Evolutionary conservation across 139 green algal genomes (phyloP).

Genomic region (Chlorella sp.): DNA sequence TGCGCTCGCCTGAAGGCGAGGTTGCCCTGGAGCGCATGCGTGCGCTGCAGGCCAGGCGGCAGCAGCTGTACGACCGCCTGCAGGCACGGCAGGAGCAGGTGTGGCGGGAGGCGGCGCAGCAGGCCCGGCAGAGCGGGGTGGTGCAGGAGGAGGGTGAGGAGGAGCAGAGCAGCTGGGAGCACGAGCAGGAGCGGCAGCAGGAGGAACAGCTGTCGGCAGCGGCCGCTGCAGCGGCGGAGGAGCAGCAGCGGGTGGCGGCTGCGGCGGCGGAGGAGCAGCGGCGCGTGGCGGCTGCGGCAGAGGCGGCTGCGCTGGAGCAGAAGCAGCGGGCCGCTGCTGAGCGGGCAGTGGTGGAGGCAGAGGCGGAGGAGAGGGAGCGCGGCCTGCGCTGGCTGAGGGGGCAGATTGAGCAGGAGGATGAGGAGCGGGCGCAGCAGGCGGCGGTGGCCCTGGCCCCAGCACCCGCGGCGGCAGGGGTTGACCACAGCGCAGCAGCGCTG

Average conservation of each 20-base stretch:
- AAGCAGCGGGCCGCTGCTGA: background rate
- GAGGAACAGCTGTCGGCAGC: background rate
- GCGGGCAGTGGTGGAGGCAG: background rate
- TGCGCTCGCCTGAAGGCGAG: background rate
- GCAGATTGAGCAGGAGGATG: slow-evolving; percentile 15
- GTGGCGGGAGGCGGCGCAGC: background rate
- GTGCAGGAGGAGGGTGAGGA: background rate
- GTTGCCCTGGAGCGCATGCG: slow-evolving; percentile 22
- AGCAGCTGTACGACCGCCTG: background rate
- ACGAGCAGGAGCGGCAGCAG: background rate
- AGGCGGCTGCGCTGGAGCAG: background rate
- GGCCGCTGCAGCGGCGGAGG: background rate
- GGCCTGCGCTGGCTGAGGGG: background rate
- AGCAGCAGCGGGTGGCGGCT: background rate
- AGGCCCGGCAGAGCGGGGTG: background rate
- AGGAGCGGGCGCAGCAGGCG: background rate
- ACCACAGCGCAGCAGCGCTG: background rate
- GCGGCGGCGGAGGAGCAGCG: background rate
- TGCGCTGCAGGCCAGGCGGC: slow-evolving; percentile 1
- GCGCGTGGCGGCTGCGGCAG: background rate
- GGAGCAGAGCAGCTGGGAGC: background rate
- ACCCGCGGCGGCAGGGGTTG: background rate
- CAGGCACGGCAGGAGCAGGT: slow-evolving; percentile 23
- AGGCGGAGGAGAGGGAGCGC: background rate
- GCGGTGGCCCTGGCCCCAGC: background rate